Evolutionary conservation across 345 rosid genomes (phyloP).

Genomic region (Odontarrhena argentea): DNA sequence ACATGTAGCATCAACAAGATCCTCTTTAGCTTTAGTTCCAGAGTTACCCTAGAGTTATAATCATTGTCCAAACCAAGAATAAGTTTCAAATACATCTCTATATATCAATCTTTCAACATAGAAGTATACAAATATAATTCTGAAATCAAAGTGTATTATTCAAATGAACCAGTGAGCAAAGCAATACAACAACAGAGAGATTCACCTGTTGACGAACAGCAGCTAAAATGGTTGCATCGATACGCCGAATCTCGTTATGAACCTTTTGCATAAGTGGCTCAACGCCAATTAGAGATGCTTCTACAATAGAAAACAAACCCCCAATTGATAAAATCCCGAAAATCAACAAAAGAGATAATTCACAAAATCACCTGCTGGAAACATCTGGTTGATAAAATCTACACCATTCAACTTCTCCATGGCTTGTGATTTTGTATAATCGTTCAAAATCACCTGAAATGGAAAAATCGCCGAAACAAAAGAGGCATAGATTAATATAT

Average conservation of each 20-base stretch:
- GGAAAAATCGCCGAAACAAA: background rate
- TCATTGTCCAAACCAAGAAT: conserved; percentile 6
- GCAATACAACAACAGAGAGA: too few species aligned
- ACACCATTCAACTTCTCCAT: conserved; percentile 75
- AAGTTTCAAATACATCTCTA: conserved; percentile 1
- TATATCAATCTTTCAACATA: background rate
- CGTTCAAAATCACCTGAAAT: background rate
- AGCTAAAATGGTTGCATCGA: conserved; percentile 68
- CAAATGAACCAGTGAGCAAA: background rate
- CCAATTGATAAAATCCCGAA: background rate
- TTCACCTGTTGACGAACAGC: conserved; percentile 87
- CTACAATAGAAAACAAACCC: conserved; percentile 42
- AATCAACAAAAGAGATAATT: background rate
- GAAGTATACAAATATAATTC: background rate
- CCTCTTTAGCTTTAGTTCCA: conserved; percentile 96
- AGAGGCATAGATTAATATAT: background rate
- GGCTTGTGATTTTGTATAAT: conserved; percentile 10
- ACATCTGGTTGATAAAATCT: conserved; percentile 87
- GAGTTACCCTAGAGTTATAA: conserved; percentile 77
- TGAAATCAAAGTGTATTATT: too few species aligned
- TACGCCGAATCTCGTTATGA: conserved; percentile 65
- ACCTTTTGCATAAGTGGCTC: conserved; percentile 62
- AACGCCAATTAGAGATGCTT: conserved; percentile 72
- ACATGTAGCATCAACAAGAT: conserved; percentile 94
- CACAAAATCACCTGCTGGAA: conserved; percentile 58